Evolutionary conservation across 306 rosid species (phyloP).

Genomic region (Lablab purpureus): DNA sequence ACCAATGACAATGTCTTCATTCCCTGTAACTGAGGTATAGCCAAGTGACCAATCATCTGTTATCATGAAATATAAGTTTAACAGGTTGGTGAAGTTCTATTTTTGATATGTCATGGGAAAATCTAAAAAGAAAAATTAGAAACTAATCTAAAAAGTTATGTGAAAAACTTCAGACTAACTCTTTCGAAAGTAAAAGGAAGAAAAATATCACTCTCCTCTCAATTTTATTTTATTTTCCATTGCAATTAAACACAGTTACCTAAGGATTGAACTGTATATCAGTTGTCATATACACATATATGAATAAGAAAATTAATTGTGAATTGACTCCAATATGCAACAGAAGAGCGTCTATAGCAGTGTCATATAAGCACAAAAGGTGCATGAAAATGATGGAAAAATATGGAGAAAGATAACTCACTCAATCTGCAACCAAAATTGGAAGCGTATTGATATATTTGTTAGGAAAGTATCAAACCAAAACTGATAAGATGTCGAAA

Average conservation of each 20-base stretch:
- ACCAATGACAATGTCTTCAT: constrained; percentile 70
- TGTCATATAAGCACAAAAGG: neutral
- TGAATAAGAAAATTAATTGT: constrained; percentile 16
- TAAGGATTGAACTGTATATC: neutral
- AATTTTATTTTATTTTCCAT: neutral
- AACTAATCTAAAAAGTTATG: neutral
- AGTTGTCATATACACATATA: neutral
- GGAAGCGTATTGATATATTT: neutral
- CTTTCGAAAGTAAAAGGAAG: constrained; percentile 27
- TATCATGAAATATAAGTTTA: constrained; percentile 35
- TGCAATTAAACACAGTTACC: neutral
- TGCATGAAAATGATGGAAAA: constrained; percentile 1
- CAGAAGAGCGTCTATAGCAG: constrained; percentile 14
- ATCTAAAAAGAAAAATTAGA: constrained; percentile 19
- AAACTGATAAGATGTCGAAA: neutral
- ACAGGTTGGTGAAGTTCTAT: constrained; percentile 7
- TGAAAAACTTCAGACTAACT: constrained; percentile 27
- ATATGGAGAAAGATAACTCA: neutral
- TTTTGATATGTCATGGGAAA: constrained; percentile 1
- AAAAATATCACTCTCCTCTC: constrained; percentile 25
- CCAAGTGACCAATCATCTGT: constrained; percentile 87
- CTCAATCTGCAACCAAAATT: constrained; percentile 28
- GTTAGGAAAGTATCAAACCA: neutral
- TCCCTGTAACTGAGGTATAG: constrained; percentile 68
- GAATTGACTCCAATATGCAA: constrained; percentile 1